Conservation (phyloP, 495 filamentous ascomycete species). For the Aspergillus mulundensis region DNA sequence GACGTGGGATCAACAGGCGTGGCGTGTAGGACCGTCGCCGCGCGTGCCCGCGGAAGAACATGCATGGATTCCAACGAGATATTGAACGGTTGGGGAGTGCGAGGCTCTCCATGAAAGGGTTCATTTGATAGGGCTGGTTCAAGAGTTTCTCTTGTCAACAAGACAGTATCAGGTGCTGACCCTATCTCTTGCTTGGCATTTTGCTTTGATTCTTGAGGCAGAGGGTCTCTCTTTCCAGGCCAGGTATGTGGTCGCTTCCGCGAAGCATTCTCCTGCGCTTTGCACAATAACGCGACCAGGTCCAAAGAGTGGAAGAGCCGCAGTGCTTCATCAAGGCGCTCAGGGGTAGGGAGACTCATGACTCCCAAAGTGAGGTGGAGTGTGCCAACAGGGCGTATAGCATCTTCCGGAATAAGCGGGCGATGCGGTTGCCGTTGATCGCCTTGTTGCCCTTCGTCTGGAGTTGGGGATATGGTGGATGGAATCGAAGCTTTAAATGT, state of each 20-base stretch:
- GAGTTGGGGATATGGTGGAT: slow-evolving; percentile 17
- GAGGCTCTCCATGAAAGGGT: background rate
- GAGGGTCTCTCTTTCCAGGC: background rate
- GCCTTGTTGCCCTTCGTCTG: background rate
- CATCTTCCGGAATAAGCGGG: slow-evolving; percentile 48
- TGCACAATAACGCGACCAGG: slow-evolving; percentile 45
- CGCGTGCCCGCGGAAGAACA: slow-evolving; percentile 28
- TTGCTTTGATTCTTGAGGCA: background rate
- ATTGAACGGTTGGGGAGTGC: slow-evolving; percentile 18
- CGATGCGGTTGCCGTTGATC: background rate
- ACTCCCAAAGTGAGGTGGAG: slow-evolving; percentile 85
- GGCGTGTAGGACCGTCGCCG: slow-evolving; percentile 52
- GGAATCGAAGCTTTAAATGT: slow-evolving; percentile 57
- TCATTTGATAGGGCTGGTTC: background rate
- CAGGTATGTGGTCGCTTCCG: background rate
- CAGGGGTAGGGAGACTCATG: slow-evolving; percentile 63
- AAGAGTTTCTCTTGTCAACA: background rate
- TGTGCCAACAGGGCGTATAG: slow-evolving; percentile 73
- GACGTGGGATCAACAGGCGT: slow-evolving; percentile 52
- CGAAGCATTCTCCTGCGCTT: slow-evolving; percentile 17
- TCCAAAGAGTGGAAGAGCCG: slow-evolving; percentile 52
- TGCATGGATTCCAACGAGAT: slow-evolving; percentile 38
- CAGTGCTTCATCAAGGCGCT: slow-evolving; percentile 55
- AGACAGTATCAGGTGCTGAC: background rate
- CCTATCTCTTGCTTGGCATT: background rate